phyloP scores from a whole-genome alignment of 495 filamentous ascomycete species.

The Amniculicola lignicola region DNA sequence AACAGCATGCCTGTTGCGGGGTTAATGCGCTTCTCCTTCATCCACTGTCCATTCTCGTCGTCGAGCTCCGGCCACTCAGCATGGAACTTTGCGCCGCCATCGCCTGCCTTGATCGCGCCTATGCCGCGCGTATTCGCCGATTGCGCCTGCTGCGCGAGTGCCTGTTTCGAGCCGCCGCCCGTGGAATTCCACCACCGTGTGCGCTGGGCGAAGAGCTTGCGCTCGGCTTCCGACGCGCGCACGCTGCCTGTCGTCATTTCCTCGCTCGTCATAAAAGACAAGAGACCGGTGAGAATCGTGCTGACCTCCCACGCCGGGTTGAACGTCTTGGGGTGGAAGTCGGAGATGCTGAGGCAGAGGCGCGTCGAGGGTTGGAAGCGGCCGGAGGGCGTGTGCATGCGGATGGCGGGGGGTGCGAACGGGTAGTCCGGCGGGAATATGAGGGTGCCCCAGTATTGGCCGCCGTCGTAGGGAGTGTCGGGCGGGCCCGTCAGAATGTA shows the following conservation, averaged over 20 bases:
- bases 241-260: constrained; percentile 98
- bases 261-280: constrained; percentile 97
- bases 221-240: constrained; percentile 72
- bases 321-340: constrained; percentile 97
- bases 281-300: constrained; percentile 89
- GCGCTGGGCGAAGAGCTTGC: constrained; percentile 70
- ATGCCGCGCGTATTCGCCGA: constrained; percentile 46
- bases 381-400: constrained; percentile 96
- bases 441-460: constrained; percentile 97
- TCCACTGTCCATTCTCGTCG: constrained; percentile 90
- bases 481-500: constrained; percentile 97
- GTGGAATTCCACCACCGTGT: constrained; percentile 97
- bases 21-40: constrained; percentile 79
- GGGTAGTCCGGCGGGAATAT: constrained; percentile 96
- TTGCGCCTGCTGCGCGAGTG: background rate
- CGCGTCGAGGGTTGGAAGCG: constrained; percentile 90
- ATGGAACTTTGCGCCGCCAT: constrained; percentile 87
- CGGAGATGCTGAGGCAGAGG: constrained; percentile 89
- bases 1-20: constrained; percentile 62
- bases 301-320: constrained; percentile 99
- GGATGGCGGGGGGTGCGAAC: constrained; percentile 93
- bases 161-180: constrained; percentile 72
- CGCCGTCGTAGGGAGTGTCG: constrained; percentile 86
- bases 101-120: constrained; percentile 74
- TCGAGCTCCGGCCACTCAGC: constrained; percentile 89